A percentile compares a stretch with the other conserved stretches of the same genome.
Evolutionary conservation across 352 stramenopile species (phyloP).

Genomic region (Phytophthora megakarya): DNA sequence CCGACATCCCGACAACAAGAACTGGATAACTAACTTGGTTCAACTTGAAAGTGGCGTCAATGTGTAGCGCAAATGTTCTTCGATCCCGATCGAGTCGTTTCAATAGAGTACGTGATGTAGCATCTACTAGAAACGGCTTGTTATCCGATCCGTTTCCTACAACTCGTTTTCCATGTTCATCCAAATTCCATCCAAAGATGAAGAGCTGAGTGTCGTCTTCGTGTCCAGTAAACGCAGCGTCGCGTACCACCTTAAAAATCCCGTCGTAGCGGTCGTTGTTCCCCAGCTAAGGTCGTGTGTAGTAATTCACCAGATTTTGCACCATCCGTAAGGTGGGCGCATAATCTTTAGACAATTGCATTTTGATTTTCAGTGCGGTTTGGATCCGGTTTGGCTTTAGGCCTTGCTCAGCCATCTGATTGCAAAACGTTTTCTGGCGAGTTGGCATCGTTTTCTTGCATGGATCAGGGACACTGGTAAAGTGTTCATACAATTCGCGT

Average conservation of each 20-base stretch:
- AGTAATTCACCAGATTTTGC: background rate
- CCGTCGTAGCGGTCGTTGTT: too few species aligned
- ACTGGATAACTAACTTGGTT: constrained; percentile 1
- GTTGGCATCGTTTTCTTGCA: background rate
- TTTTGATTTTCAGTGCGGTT: background rate
- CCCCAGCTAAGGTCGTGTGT: too few species aligned
- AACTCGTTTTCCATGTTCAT: background rate
- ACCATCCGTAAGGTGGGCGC: background rate
- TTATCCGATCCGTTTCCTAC: background rate
- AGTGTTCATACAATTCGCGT: background rate
- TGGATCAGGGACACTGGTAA: background rate
- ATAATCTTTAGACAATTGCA: background rate
- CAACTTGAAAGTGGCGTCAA: background rate
- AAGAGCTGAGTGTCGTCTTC: background rate
- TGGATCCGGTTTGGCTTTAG: background rate
- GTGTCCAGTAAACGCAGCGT: background rate
- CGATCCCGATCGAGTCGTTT: background rate
- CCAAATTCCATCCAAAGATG: background rate
- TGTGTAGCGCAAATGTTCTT: background rate
- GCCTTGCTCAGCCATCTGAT: background rate
- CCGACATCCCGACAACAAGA: background rate
- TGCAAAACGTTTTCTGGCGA: background rate
- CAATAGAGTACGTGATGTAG: background rate
- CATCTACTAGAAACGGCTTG: background rate
- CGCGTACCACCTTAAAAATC: too few species aligned